Base-by-base conservation (phyloP, 1,284 basidiomycete species). In the Mycosarcoma mackinlayi region DNA sequence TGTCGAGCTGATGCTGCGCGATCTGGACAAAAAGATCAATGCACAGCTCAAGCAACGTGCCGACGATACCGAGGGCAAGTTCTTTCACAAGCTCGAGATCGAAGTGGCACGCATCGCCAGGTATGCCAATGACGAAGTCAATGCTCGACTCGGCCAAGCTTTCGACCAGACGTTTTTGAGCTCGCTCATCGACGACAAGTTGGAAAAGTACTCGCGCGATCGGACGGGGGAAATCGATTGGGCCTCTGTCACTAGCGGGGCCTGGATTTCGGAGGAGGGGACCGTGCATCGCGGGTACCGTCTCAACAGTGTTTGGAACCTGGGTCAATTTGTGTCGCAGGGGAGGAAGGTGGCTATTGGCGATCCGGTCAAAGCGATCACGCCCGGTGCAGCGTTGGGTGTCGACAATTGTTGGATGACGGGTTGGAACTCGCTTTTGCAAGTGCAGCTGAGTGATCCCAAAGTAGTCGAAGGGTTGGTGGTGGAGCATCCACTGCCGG, bases 101-200 rank as follows among this genome's bases (percentile, higher is more conserved):
- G 67, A 70, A 37, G 56, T 70, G 4, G 27, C 21, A 9, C 23
- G 45, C 19, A 64, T 70, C 14, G 44, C 67, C 3, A 42, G 41
- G 45, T 70, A 70, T 39, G 67, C 67, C 37, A 70, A 70, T 30
- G 61, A 64, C 21, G 53, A 70, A 27, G 67, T 70, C 6, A 70
- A 70, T 13, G 44, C 56, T 4, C 31, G 56, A 13, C 38, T 70
- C 38, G 46, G 48, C 3, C 67, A 70, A 41, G 58, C 67, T 6
- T 70, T 70, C 39, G 67, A 70, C 27, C 28, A 54, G 49, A 70
- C 60, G 4, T 70, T 64, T 35, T 27, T 70, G 39, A 56, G 48
- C 23, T 34, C 42, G 6, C 21, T 70, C 19, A 61, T 70, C 41
- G 55, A 64, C 9, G 41, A 54, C 0, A 52, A 47, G 21, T 30